Base-by-base conservation (phyloP, 1,284 basidiomycete genomes). In the Vanrija pseudolonga region DNA sequence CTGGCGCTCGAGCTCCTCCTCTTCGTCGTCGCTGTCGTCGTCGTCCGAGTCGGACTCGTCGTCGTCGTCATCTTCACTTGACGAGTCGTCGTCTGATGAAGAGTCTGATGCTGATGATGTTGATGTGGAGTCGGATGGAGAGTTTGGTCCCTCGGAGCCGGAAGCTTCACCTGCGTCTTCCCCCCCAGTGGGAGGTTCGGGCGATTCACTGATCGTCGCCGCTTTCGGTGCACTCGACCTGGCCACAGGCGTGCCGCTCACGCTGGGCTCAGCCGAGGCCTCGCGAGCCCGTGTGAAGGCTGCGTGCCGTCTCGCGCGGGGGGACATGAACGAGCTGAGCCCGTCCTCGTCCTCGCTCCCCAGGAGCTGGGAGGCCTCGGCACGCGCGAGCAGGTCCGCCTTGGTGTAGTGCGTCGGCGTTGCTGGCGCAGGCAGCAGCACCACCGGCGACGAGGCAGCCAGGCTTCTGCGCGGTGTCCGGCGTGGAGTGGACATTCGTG, bases 1-100 rank as follows among this genome's bases (percentile, higher is more conserved):
- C 0, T 89, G 75, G 11, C 81, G 82, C 39, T 86, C 80, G 2
- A 90, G 77, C 55, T 85, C 84, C 64, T 84, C 84, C 43, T 79
- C 62, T 24, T 68, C 62, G 32, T 60, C 59, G 12, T 54, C 56
- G 1, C 55, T 50, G 7, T 38, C 61, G 23, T 60, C 59, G 7
- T 59, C 56, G 19, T 45, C 49, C 14, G 28, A 43, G 19, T 45
- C 49, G 15, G 28, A 43, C 18, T 52, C 37, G 28, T 39, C 32
- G 22, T 43, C 42, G 39, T 45, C 52, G 9, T 26, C 52, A 9
- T 26, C 51, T 22, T 47, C 28, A 47, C 39, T 39, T 14, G 55
- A 53, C 6, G 40, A 36, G 44, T 23, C 36, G n/a, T 49, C 57
- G 3, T 49, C 56, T 4, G 58, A 61, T 9, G 39, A 32, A 24